Evolutionary conservation across 2,329 filamentous ascomycete species (phyloP), one percentile per base, ranked within the genome.

Genomic region (Aspergillus fumigatus): DNA sequence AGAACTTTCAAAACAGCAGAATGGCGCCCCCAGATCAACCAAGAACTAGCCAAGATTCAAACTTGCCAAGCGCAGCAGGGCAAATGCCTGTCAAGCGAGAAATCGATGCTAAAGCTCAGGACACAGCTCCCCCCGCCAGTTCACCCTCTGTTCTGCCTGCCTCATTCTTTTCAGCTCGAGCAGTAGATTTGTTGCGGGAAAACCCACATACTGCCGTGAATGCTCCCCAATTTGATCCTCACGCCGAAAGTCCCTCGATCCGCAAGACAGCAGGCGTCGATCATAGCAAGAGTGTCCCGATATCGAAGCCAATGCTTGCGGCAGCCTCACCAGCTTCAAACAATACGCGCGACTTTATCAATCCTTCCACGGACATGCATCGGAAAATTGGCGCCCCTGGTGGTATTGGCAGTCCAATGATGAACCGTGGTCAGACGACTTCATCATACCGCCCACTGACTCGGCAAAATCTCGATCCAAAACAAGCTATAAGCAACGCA

Each of bases 221-320:
- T 3, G 71, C 75, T 4, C 78, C 84, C 11, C 77, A 80, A 25
- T 93, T 92, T 71, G 88, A 92, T 64, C 88, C 88, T 2, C 86
- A 86, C 56, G 81, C 85, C 5, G 88, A 92, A 66, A 90, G 87
- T 59, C 92, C 92, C 0, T 94, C 92, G 0, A 92, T 96, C 68
- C 85, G 90, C 59, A 92, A 93, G 70, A 97, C 93, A 0, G 88
- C 89, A 0, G 92, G 92, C 2, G 83, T 97, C 41, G 91, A 97
- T 67, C 90, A 95, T 68, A 85, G 77, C 23, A 87, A 84, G 52
- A 92, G 89, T 4, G 87, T 88, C 52, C 90, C 92, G 0, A 76
- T 96, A 1, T 82, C 81, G 3, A 83, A 81, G 59, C 71, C 71
- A 7, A 74, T 73, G 69, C 57, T 73, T 6, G 51, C 66, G 4